Conservation (phyloP, 805 yeast genomes). For the Starmerella geochares region DNA sequence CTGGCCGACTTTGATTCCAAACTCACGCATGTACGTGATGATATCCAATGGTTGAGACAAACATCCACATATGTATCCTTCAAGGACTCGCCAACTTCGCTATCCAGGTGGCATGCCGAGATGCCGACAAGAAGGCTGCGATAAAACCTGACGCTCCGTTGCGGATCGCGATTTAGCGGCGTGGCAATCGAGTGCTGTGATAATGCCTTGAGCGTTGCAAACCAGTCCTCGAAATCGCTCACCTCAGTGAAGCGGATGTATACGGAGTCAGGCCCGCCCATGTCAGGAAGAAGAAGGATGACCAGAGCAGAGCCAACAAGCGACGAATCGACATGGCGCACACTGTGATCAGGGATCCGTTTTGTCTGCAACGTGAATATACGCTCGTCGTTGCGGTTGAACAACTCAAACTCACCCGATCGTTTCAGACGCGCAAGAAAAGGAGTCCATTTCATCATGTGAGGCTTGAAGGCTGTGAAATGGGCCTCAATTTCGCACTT, state of each 20-base stretch:
- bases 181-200: slow-evolving; percentile 26
- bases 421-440: slow-evolving; percentile 20
- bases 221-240: slow-evolving; percentile 31
- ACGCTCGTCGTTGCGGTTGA: slow-evolving; percentile 6
- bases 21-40: slow-evolving; percentile 63
- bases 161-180: slow-evolving; percentile 16
- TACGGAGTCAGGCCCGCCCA: slow-evolving; percentile 25
- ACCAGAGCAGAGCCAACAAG: slow-evolving; percentile 19
- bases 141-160: slow-evolving; percentile 17
- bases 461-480: slow-evolving; percentile 17
- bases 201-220: slow-evolving; percentile 26
- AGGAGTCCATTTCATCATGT: slow-evolving; percentile 19
- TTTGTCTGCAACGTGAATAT: slow-evolving; percentile 17
- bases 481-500: slow-evolving; percentile 22
- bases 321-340: slow-evolving; percentile 22
- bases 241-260: slow-evolving; percentile 25
- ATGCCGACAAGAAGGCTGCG: slow-evolving; percentile 11
- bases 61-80: slow-evolving; percentile 54
- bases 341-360: slow-evolving; percentile 9
- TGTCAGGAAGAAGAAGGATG: slow-evolving; percentile 22
- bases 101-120: neutral
- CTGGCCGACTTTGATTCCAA: slow-evolving; percentile 52
- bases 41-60: slow-evolving; percentile 57
- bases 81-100: slow-evolving; percentile 4
- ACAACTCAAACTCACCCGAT: slow-evolving; percentile 19